These are phyloP conservation scores for Alternaria angustiovoidea DNA, from an alignment of 2,329 filamentous ascomycete species.

Conservation along the genomic window DNA sequence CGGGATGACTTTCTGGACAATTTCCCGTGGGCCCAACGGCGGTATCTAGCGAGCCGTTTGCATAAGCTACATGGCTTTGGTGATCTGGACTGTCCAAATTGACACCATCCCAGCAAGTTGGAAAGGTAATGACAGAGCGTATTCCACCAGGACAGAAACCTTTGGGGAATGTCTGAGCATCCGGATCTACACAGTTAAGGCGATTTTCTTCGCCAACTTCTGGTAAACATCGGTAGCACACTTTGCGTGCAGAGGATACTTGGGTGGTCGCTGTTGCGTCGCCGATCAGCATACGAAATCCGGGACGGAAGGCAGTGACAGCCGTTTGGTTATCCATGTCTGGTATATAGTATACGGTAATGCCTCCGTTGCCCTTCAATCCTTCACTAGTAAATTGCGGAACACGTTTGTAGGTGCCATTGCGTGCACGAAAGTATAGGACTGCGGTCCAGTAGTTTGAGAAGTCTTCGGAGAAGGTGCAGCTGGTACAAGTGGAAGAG, in stretches of 20 bases:
- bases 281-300: slow-evolving; percentile 58
- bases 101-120: slow-evolving; percentile 74
- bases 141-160: slow-evolving; percentile 63
- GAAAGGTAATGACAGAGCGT: slow-evolving; percentile 73
- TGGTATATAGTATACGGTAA: slow-evolving; percentile 42
- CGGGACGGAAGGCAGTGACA: slow-evolving; percentile 70
- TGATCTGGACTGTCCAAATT: slow-evolving; percentile 66
- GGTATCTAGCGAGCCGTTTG: slow-evolving; percentile 22
- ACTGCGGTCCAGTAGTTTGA: slow-evolving; percentile 44
- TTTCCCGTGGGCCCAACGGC: slow-evolving; percentile 40
- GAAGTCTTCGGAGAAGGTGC: slow-evolving; percentile 41
- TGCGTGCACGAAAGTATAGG: slow-evolving; percentile 36
- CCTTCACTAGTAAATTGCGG: slow-evolving; percentile 27
- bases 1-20: slow-evolving; percentile 37
- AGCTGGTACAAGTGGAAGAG: slow-evolving; percentile 49
- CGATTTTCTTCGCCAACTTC: slow-evolving; percentile 27
- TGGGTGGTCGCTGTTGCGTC: slow-evolving; percentile 39
- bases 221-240: slow-evolving; percentile 40
- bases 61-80: slow-evolving; percentile 69
- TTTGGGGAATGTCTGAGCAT: slow-evolving; percentile 28
- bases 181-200: slow-evolving; percentile 14
- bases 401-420: slow-evolving; percentile 42
- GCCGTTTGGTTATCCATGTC: slow-evolving; percentile 15
- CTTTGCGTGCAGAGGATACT: slow-evolving; percentile 19
- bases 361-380: slow-evolving; percentile 32